A percentile compares a stretch with the other conserved stretches of the same genome.
Conservation (phyloP, 345 rosid genomes). For the Mangifera indica region DNA sequence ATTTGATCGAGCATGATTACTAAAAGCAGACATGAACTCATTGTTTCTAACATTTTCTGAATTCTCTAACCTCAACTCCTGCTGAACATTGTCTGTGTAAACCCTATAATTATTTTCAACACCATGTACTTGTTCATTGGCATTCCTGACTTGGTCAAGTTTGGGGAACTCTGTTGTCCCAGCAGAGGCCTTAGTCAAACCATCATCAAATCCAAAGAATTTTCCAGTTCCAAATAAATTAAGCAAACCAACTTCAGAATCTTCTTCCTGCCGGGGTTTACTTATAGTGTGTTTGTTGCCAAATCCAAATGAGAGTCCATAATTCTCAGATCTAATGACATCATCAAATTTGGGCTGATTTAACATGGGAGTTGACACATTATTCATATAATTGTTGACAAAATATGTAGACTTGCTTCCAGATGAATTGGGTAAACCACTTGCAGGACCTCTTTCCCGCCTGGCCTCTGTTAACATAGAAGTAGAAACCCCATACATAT, state of each 20-base stretch:
- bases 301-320: slow-evolving; percentile 21
- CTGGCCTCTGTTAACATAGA: neutral
- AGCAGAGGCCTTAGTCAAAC: slow-evolving; percentile 21
- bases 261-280: slow-evolving; percentile 24
- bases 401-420: slow-evolving; percentile 10
- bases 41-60: slow-evolving; percentile 27
- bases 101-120: slow-evolving; percentile 24
- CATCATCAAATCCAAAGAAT: slow-evolving; percentile 17
- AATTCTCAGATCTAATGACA: slow-evolving; percentile 16
- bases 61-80: slow-evolving; percentile 20
- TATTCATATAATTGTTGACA: slow-evolving; percentile 18
- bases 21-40: slow-evolving; percentile 26
- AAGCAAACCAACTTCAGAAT: slow-evolving; percentile 22
- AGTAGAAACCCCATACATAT: slow-evolving; percentile 20
- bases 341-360: slow-evolving; percentile 21
- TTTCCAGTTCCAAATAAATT: slow-evolving; percentile 29
- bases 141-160: slow-evolving; percentile 15
- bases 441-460: slow-evolving; percentile 17
- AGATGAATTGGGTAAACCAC: slow-evolving; percentile 19
- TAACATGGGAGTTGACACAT: neutral
- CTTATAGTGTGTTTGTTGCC: slow-evolving; percentile 2
- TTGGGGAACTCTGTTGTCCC: slow-evolving; percentile 15
- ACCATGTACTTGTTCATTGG: slow-evolving; percentile 16
- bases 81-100: slow-evolving; percentile 22
- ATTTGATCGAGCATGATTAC: slow-evolving; percentile 20